Evolutionary conservation across 371 early-diverging fungal genomes (phyloP).

Genomic region (Zychaea mexicana): DNA sequence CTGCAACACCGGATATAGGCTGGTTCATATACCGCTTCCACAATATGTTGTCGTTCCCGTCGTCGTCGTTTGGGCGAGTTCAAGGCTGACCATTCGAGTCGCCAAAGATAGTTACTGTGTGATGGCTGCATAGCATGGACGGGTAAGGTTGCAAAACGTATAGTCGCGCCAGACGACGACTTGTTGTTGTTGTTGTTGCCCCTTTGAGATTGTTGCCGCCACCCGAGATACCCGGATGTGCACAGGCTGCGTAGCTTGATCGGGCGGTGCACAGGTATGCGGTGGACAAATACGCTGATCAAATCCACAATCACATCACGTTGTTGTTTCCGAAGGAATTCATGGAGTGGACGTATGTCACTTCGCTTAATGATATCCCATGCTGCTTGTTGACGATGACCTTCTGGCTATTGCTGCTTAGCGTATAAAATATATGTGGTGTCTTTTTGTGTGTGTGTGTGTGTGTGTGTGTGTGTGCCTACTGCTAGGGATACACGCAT

Average conservation of each 20-base stretch:
- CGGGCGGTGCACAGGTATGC: constrained; percentile 29
- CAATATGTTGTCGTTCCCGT: not conserved
- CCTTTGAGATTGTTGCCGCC: constrained; percentile 23
- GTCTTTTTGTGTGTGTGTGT: not conserved
- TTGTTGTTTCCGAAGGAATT: constrained; percentile 25
- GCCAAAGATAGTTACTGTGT: constrained; percentile 33
- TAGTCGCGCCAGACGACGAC: no score
- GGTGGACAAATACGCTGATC: constrained; percentile 28
- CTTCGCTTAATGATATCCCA: constrained; percentile 34
- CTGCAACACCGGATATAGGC: constrained; percentile 26
- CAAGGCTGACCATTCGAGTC: constrained; percentile 4
- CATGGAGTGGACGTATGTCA: constrained; percentile 39
- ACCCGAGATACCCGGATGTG: constrained; percentile 38
- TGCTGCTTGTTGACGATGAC: constrained; percentile 2
- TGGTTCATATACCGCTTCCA: constrained; percentile 13
- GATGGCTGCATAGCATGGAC: constrained; percentile 1
- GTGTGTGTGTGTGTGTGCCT: not conserved
- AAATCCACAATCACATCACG: constrained; percentile 21
- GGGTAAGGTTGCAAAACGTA: constrained; percentile 3
- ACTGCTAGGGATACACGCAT: not conserved
- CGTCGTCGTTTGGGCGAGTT: not conserved
- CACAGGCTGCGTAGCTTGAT: constrained; percentile 33
- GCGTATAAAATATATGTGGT: not conserved
- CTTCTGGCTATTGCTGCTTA: constrained; percentile 20
- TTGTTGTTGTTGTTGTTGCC: constrained; percentile 4